A percentile compares a stretch with the other conserved stretches of the same genome.
These are phyloP conservation scores for Collybia mongolica DNA, from an alignment of 768 basidiomycete genomes.

Conservation along the genomic window DNA sequence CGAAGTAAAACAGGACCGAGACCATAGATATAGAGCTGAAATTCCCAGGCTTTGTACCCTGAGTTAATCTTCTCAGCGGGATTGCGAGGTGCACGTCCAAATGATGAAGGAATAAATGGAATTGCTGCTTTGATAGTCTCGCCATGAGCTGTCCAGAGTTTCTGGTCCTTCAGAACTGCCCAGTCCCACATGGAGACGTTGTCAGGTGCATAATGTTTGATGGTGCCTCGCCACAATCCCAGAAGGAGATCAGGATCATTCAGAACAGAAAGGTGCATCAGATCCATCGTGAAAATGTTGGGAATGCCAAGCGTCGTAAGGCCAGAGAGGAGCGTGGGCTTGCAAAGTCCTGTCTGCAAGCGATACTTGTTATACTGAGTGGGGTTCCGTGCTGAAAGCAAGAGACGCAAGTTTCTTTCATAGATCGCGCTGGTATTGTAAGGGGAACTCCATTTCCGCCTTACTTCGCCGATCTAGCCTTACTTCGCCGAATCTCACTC, in stretches of 20 bases:
- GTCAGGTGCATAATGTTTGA: constrained; percentile 22
- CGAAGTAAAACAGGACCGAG: constrained; percentile 23
- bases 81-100: constrained; percentile 27
- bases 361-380: constrained; percentile 11
- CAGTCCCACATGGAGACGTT: constrained; percentile 1
- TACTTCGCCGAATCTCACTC: too few relatives aligned
- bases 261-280: constrained; percentile 37
- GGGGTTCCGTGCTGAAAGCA: background rate
- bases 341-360: constrained; percentile 30
- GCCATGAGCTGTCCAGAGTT: constrained; percentile 9
- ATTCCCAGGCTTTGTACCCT: constrained; percentile 30
- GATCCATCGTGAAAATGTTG: constrained; percentile 32
- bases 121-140: constrained; percentile 5
- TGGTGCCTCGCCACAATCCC: constrained; percentile 27
- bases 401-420: background rate
- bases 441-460: too few relatives aligned
- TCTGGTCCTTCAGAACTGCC: constrained; percentile 4
- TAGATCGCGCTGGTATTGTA: too few relatives aligned
- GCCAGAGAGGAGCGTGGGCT: constrained; percentile 34
- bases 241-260: constrained; percentile 38
- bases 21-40: constrained; percentile 20
- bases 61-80: constrained; percentile 27
- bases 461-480: too few relatives aligned
- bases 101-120: constrained; percentile 12
- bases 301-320: constrained; percentile 30